These are phyloP conservation scores for Drechslera avenae DNA, from an alignment of 2,329 filamentous ascomycete genomes.

Conservation along the genomic window DNA sequence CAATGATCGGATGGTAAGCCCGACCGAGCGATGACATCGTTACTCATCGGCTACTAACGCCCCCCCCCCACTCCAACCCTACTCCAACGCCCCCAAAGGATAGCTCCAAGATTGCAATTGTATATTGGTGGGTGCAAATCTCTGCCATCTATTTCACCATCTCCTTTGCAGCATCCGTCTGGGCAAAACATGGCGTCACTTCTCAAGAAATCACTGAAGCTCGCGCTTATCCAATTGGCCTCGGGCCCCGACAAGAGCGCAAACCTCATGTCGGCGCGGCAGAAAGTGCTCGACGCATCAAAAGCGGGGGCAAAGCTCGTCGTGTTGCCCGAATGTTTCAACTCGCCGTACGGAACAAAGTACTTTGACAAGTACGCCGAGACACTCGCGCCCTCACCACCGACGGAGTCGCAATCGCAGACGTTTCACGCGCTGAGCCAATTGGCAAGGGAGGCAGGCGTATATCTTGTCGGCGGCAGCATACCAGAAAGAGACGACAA, in stretches of 20 bases:
- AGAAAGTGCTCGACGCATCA: constrained; percentile 82
- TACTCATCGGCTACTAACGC: constrained; percentile 1
- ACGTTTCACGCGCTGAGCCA: constrained; percentile 83
- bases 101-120: neutral
- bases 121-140: neutral
- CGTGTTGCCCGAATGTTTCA: constrained; percentile 97
- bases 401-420: constrained; percentile 71
- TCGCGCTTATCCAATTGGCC: constrained; percentile 57
- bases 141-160: too few species aligned
- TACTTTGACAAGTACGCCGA: constrained; percentile 94
- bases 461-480: constrained; percentile 87
- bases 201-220: constrained; percentile 47
- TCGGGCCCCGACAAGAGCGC: constrained; percentile 72
- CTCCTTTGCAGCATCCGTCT: neutral
- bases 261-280: constrained; percentile 81
- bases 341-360: constrained; percentile 91
- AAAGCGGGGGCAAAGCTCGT: constrained; percentile 78
- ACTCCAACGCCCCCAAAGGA: constrained; percentile 11
- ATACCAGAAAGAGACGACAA: constrained; percentile 78
- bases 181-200: constrained; percentile 31
- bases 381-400: constrained; percentile 78
- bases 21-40: constrained; percentile 8
- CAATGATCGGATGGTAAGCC: constrained; percentile 6
- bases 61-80: constrained; percentile 7
- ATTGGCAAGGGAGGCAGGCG: constrained; percentile 77